Percentiles rank a stretch among this genome's conserved stretches.
Conservation (phyloP, 306 rosid species). For the Cajanus cajan region DNA sequence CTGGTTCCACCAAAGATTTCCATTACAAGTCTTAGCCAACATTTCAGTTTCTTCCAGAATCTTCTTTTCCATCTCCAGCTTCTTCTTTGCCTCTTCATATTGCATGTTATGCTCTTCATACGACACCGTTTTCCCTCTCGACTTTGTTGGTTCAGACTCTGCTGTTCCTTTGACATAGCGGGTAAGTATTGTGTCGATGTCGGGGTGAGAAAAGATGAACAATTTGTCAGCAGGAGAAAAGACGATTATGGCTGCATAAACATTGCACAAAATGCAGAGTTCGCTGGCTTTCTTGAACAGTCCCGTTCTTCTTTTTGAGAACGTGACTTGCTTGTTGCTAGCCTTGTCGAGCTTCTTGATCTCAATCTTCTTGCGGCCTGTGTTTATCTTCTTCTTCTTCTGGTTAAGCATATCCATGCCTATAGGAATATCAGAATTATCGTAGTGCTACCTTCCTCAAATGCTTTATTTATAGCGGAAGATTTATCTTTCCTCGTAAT, state of each 20-base stretch:
- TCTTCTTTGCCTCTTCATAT: constrained; percentile 32
- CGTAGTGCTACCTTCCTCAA: neutral
- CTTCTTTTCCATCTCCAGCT: constrained; percentile 39
- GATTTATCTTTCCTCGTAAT: neutral
- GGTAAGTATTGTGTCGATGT: constrained; percentile 21
- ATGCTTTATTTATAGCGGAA: neutral
- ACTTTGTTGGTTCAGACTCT: neutral
- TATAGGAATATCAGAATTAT: neutral
- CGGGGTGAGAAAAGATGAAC: constrained; percentile 48
- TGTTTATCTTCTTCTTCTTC: constrained; percentile 24
- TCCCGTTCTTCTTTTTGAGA: constrained; percentile 51
- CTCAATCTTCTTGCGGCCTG: constrained; percentile 54
- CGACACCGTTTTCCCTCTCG: neutral
- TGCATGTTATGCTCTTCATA: constrained; percentile 23
- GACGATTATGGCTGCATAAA: constrained; percentile 37
- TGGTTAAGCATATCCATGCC: constrained; percentile 10
- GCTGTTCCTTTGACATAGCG: constrained; percentile 22
- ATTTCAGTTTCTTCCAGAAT: neutral
- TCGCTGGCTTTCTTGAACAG: constrained; percentile 60
- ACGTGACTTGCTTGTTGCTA: constrained; percentile 51
- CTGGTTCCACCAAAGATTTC: constrained; percentile 43
- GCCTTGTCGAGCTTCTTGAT: constrained; percentile 45
- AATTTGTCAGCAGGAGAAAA: constrained; percentile 47
- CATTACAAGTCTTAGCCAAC: neutral
- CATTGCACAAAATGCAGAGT: constrained; percentile 51